phyloP scores from a whole-genome alignment of 352 stramenopile genomes.

The Aphanomyces invadans region DNA sequence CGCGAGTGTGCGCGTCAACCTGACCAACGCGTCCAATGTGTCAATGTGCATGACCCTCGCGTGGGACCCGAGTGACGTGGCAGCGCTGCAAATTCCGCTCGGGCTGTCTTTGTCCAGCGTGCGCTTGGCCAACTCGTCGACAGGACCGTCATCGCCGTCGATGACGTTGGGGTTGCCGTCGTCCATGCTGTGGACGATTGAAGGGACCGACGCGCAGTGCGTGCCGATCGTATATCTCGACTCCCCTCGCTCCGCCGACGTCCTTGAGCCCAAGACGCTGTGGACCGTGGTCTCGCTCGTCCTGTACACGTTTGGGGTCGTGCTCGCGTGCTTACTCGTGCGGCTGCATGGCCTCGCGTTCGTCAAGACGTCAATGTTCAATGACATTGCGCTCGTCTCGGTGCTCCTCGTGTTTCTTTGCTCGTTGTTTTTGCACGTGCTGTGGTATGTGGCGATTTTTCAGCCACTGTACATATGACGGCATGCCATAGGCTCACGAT shows the following conservation, averaged over 20 bases:
- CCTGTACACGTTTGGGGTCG: conserved; percentile 8
- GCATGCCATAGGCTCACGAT: background rate
- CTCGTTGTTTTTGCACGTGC: conserved; percentile 55
- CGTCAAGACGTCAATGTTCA: conserved; percentile 67
- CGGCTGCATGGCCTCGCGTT: conserved; percentile 69
- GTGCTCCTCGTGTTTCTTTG: conserved; percentile 55
- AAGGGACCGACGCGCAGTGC: background rate
- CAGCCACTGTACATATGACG: too few relatives aligned
- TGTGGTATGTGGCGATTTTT: too few relatives aligned
- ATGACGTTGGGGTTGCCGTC: background rate
- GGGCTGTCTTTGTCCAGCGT: background rate
- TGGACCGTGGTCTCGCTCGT: conserved; percentile 9
- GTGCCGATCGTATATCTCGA: background rate
- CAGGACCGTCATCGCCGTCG: too few relatives aligned
- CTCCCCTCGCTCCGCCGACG: background rate
- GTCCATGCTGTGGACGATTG: background rate
- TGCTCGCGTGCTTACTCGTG: background rate
- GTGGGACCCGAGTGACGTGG: background rate
- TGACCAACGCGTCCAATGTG: background rate
- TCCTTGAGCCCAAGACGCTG: background rate
- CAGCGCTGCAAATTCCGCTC: background rate
- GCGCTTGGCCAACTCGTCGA: too few relatives aligned
- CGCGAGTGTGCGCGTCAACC: background rate
- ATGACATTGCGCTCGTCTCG: conserved; percentile 74
- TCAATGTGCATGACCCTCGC: background rate